phyloP scores from a whole-genome alignment of 352 stramenopile species.

The Globisporangium alternatum region DNA sequence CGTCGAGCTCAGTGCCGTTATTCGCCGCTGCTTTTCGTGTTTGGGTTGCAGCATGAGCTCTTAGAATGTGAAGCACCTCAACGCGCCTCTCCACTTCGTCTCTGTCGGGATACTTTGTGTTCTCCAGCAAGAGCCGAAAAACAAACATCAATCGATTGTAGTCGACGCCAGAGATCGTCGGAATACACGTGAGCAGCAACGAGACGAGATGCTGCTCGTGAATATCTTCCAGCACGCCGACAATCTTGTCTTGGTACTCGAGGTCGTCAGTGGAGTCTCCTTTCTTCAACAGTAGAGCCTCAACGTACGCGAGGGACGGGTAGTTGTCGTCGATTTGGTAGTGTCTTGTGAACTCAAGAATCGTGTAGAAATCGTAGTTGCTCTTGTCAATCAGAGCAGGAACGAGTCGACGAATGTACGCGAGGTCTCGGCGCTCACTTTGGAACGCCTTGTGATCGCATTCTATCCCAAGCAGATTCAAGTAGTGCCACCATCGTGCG shows the following conservation, averaged over 20 bases:
- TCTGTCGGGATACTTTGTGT: constrained; percentile 49
- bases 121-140: constrained; percentile 63
- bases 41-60: constrained; percentile 18
- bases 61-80: constrained; percentile 55
- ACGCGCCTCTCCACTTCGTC: constrained; percentile 62
- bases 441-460: constrained; percentile 80
- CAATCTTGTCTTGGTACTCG: constrained; percentile 78
- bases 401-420: constrained; percentile 65
- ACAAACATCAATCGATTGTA: constrained; percentile 76
- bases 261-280: constrained; percentile 16
- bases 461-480: constrained; percentile 71
- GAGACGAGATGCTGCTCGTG: constrained; percentile 62
- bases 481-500: constrained; percentile 80
- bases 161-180: constrained; percentile 47
- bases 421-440: constrained; percentile 59
- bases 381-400: constrained; percentile 59
- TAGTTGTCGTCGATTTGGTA: constrained; percentile 84
- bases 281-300: constrained; percentile 52
- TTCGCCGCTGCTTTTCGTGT: constrained; percentile 2
- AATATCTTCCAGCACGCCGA: constrained; percentile 75
- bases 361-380: constrained; percentile 78
- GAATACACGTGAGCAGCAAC: constrained; percentile 55
- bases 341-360: constrained; percentile 77
- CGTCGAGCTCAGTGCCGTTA: neutral
- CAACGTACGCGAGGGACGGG: constrained; percentile 63